Evolutionary conservation across 768 basidiomycete species (phyloP), one percentile per base, ranked within the genome.

Genomic region (Tulasnella sp.): DNA sequence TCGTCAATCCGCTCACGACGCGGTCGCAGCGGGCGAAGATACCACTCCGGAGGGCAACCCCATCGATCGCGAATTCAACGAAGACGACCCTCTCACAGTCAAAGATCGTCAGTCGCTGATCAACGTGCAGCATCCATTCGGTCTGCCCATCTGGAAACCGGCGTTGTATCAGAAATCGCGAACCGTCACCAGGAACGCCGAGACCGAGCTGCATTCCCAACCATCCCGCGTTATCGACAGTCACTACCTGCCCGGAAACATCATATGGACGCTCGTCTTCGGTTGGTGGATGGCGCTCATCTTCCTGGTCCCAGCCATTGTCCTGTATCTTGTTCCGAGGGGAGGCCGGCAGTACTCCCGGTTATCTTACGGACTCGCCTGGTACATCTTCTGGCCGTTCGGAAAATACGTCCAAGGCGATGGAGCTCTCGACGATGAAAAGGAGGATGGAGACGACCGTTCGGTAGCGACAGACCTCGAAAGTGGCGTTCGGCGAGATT

Each of bases 121-220:
- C 85, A 99, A 99, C 87, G 97, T 98, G 84, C 95, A 97, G 85
- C 98, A 99, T 86, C 98, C 98, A 20, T 99, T 99, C 86, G 98
- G 98, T 88, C 89, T 99, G 81, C 97, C 96, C 54, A 98, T 99
- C 85, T 99, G 98, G 98, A 99, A 99, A 86, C 98, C 98, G 31
- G 98, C 98, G 0, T 86, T 99, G 80, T 99, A 99, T 91, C 96
- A 97, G 87, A 99, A 99, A 85, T 94, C 94, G 44, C 93, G 98
- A 44, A 95, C 97, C 2, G 95, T 99, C 83, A 98, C 97, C 75
- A 95, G 97, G 76, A 91, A 96, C 87, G 98, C 98, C 50, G 98
- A 99, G 86, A 92, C 94, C 80, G 98, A 94, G 0, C 90, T 99
- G 5, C 98, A 99, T 85, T 91, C 94, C 18, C 89, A 95, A 42